These are phyloP conservation scores for Cryptosporidium ubiquitum DNA, from an alignment of 169 alveolate genomes.

Conservation along the genomic window DNA sequence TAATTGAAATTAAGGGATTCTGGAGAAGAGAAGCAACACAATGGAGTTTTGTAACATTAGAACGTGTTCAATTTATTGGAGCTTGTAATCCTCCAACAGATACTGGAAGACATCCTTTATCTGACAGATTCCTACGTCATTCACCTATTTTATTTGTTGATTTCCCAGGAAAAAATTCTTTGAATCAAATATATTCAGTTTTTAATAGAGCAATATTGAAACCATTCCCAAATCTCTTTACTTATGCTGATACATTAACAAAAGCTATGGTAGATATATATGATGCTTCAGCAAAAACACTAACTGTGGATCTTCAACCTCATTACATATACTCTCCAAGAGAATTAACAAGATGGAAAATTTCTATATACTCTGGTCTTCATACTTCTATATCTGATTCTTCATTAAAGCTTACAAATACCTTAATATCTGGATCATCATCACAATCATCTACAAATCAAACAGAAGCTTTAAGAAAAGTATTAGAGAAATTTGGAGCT, in stretches of 20 bases:
- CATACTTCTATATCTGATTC: background rate
- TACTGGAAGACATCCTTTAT: constrained; percentile 96
- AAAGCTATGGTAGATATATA: constrained; percentile 98
- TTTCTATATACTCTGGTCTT: constrained; percentile 84
- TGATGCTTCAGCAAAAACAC: constrained; percentile 88
- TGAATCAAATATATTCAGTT: constrained; percentile 95
- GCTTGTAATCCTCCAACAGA: constrained; percentile 99
- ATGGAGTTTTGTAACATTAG: constrained; percentile 92
- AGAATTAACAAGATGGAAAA: constrained; percentile 98
- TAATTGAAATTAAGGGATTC: constrained; percentile 96
- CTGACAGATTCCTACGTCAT: constrained; percentile 95
- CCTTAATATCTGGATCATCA: too few species aligned
- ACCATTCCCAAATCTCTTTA: constrained; percentile 82
- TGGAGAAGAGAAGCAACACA: constrained; percentile 90
- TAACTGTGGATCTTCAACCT: constrained; percentile 96
- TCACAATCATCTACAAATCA: background rate
- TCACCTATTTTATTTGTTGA: constrained; percentile 95
- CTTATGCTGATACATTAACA: constrained; percentile 91
- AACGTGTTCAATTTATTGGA: constrained; percentile 97
- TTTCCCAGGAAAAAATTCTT: constrained; percentile 97
- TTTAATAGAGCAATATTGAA: constrained; percentile 95
- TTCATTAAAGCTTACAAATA: background rate
- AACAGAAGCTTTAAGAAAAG: background rate
- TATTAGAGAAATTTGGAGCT: background rate
- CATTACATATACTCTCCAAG: constrained; percentile 98